phyloP scores from a whole-genome alignment of 768 basidiomycete genomes.

The Coprinellus aureogranulatus region DNA sequence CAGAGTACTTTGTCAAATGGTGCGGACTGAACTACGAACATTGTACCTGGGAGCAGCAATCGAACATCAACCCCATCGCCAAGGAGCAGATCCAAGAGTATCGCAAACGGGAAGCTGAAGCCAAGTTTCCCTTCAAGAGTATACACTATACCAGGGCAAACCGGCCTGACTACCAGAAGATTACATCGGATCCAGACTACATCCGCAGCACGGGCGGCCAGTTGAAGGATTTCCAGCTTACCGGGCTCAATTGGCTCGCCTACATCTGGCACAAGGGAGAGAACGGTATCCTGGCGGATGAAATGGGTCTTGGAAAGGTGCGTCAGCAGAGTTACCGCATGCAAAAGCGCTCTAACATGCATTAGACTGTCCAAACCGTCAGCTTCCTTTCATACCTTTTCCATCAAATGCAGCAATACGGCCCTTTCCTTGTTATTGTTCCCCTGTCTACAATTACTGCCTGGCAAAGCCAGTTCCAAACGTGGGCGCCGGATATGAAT shows the following conservation, averaged over 20 bases:
- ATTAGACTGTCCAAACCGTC: constrained; percentile 91
- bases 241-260: constrained; percentile 97
- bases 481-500: constrained; percentile 96
- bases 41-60: constrained; percentile 90
- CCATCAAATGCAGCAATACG: constrained; percentile 88
- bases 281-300: constrained; percentile 96
- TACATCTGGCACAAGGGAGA: constrained; percentile 94
- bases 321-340: constrained; percentile 5
- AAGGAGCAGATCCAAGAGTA: constrained; percentile 78
- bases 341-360: constrained; percentile 11
- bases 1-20: constrained; percentile 98
- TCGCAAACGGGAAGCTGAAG: constrained; percentile 70
- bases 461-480: constrained; percentile 92
- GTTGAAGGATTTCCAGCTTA: constrained; percentile 97
- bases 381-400: constrained; percentile 93
- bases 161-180: constrained; percentile 79
- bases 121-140: constrained; percentile 85
- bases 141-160: constrained; percentile 57
- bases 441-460: constrained; percentile 97
- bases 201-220: constrained; percentile 73
- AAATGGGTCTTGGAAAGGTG: constrained; percentile 99
- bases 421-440: constrained; percentile 96
- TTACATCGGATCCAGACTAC: constrained; percentile 86
- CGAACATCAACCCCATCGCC: constrained; percentile 76
- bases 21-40: constrained; percentile 88